A percentile compares a stretch with the other conserved stretches of the same genome.
phyloP scores from a whole-genome alignment of 441 rosid genomes.

The Populus hybrid region DNA sequence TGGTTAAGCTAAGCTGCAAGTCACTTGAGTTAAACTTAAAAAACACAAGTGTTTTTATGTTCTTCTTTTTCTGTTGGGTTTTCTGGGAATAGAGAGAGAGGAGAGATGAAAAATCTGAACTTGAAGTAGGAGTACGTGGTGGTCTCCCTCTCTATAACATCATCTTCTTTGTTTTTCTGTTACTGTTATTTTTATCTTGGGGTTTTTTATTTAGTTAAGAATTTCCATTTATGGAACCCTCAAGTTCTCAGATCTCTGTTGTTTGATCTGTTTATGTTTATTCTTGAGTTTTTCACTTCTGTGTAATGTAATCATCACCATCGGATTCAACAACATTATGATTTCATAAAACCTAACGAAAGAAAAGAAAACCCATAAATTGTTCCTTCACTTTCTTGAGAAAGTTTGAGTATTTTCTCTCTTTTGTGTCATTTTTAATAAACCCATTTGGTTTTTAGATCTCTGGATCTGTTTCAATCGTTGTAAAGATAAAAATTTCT shows the following conservation, averaged over 20 bases:
- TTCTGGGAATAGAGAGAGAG: not conserved
- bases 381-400: constrained; percentile 28
- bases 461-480: constrained; percentile 28
- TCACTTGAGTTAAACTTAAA: constrained; percentile 21
- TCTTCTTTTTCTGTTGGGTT: too few relatives aligned
- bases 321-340: constrained; percentile 24
- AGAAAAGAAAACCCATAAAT: not conserved
- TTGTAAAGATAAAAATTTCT: constrained; percentile 5
- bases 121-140: not conserved
- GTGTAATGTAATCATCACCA: constrained; percentile 47
- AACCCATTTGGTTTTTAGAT: constrained; percentile 19
- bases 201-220: constrained; percentile 1
- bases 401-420: constrained; percentile 13
- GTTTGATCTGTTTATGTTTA: constrained; percentile 19
- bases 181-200: constrained; percentile 24
- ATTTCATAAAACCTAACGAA: not conserved
- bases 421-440: not conserved
- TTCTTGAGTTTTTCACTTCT: constrained; percentile 11
- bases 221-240: constrained; percentile 30
- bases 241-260: constrained; percentile 45
- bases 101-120: not conserved
- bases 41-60: not conserved
- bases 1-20: constrained; percentile 27
- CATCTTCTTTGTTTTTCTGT: constrained; percentile 10
- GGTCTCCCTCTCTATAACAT: constrained; percentile 18